Evolutionary conservation across 139 green algal species (phyloP), one percentile per base, ranked within the genome.

Genomic region (Chlamydomonas urium): DNA sequence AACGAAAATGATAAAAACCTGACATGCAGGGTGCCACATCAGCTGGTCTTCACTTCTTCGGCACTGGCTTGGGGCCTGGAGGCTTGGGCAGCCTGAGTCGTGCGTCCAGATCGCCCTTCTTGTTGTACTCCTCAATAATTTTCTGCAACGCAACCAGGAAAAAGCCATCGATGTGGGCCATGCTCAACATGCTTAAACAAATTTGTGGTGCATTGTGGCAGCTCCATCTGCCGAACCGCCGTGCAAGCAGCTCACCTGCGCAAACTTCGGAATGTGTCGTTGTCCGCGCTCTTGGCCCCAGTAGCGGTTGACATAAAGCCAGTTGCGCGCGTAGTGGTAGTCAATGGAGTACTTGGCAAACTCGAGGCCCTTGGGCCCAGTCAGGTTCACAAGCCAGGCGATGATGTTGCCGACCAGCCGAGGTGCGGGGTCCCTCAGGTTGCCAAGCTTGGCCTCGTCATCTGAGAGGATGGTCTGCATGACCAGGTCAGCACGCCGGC

Each of bases 331-430:
- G 78, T 89, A 93, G 82, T 99, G 95, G 72, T 99, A 99, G 69
- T 98, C 95, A 3, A 99, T 85, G 34, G 73, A 90, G 80, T 98
- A 99, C 76, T 87, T 87, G 1, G 82, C 96, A 86, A 99, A 99
- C 79, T 98, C 94, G 17, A 99, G 72, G 1, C 96, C 96, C 72
- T 94, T 94, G 2, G 94, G 94, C 1, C 91, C 91, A 37, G 96
- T 47, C 72, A 77, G 56, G 21, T 77, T 83, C 21, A 97, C 76
- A 24, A 97, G 8, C 78, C 83, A 90, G 0, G 92, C 92, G 19
- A 97, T 78, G 1, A 93, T 36, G 68, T 89, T 91, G 26, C 92
- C 92, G 21, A 96, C 57, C 87, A 84, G 94, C 33, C 60, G 81
- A 0, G 95, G 95, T 10, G 87, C 83, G 2, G 92, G 92, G 33